Conservation (phyloP, 2,329 filamentous ascomycete species). For the Hymenoscyphus repandus region DNA sequence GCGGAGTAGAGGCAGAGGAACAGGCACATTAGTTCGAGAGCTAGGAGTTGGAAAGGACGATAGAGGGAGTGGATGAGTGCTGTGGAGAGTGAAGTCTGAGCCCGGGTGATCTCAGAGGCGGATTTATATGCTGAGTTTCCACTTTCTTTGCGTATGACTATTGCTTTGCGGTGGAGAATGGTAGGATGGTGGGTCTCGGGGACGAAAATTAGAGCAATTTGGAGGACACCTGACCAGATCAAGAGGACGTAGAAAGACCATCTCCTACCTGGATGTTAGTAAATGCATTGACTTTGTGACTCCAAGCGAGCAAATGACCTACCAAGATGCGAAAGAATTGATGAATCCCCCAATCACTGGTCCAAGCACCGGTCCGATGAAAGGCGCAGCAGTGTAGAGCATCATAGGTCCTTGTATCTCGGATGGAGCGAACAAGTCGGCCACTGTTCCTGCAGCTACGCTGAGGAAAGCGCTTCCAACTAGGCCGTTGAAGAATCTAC, state of each 20-base stretch:
- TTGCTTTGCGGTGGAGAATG: conserved; percentile 37
- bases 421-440: conserved; percentile 64
- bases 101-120: not conserved
- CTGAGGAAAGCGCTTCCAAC: conserved; percentile 61
- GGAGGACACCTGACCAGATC: conserved; percentile 56
- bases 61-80: conserved; percentile 43
- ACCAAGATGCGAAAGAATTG: not conserved
- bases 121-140: conserved; percentile 34
- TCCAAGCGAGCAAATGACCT: not conserved
- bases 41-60: conserved; percentile 69
- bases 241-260: conserved; percentile 54
- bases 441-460: conserved; percentile 78
- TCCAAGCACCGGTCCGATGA: conserved; percentile 51
- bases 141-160: conserved; percentile 29
- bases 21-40: conserved; percentile 44
- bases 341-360: conserved; percentile 65
- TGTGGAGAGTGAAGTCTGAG: conserved; percentile 31
- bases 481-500: conserved; percentile 70
- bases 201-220: conserved; percentile 43
- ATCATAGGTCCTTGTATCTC: conserved; percentile 77
- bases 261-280: conserved; percentile 60
- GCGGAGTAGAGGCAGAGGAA: conserved; percentile 47
- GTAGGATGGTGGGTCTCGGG: conserved; percentile 57
- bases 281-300: not conserved
- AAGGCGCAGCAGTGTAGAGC: conserved; percentile 62